These are phyloP conservation scores for Bonnemaisonia californica DNA, from an alignment of 31 red algal genomes.

Conservation along the genomic window DNA sequence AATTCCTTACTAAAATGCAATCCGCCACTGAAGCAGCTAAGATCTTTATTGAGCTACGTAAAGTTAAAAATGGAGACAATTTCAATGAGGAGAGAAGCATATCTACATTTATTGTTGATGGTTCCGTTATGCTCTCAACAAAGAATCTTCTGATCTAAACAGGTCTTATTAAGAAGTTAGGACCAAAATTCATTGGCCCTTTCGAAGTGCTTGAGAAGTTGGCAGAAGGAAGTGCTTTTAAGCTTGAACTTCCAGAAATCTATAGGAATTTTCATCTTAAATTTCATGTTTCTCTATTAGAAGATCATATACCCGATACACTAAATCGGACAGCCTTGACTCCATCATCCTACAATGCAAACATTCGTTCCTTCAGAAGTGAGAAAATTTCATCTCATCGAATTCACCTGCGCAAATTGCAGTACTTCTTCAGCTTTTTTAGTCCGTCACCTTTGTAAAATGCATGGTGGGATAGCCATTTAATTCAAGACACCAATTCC, in stretches of 20 bases:
- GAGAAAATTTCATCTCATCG: too few relatives aligned
- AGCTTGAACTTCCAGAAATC: constrained; percentile 26
- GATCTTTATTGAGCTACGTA: constrained; percentile 21
- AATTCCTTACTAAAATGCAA: constrained; percentile 28
- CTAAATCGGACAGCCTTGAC: too few relatives aligned
- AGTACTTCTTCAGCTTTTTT: too few relatives aligned
- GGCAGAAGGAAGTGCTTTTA: constrained; percentile 16
- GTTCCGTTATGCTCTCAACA: constrained; percentile 40
- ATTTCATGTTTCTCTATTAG: constrained; percentile 37
- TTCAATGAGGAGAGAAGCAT: constrained; percentile 13
- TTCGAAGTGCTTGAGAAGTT: constrained; percentile 3
- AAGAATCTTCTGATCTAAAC: constrained; percentile 19
- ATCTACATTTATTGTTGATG: constrained; percentile 20
- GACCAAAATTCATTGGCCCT: constrained; percentile 31
- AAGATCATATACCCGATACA: too few relatives aligned
- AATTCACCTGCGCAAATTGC: too few relatives aligned
- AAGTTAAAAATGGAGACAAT: constrained; percentile 2
- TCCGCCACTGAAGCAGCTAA: constrained; percentile 24
- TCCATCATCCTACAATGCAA: too few relatives aligned
- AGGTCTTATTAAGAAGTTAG: constrained; percentile 31
- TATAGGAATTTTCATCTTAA: constrained; percentile 29
- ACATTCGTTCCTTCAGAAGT: too few relatives aligned
- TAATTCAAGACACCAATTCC: too few relatives aligned
- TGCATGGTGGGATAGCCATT: too few relatives aligned
- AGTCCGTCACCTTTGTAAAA: too few relatives aligned